Evolutionary conservation across 129 eudicot genomes (phyloP), one percentile per base, ranked within the genome.

Genomic region (Gnaphalium uliginosum): DNA sequence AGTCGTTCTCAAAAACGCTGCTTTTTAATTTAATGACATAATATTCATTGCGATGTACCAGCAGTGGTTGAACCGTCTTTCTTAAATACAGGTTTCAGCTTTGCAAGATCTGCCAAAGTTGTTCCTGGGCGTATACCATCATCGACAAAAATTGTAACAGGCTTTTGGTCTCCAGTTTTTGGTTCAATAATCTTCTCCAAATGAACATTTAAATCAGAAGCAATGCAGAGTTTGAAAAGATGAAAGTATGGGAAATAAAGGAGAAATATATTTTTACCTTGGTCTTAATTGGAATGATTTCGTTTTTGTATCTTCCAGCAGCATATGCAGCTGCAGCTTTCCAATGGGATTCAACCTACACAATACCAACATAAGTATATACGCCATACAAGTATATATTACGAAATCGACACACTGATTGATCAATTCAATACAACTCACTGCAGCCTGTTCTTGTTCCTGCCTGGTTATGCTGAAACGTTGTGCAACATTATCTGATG

Each of bases 391-490:
- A 4, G 2, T 70, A 21, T 33, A 66, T 30, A 19, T 37, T 48
- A 74, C 21, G 56, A 39, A 72, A 70, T 21, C 64, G 80, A 5
- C 8, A 48, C 14, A 10, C 27, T 21, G 19, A 6, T 11, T 46
- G 77, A 6, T 8, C 39, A 67, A 39, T 35, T 19, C 18, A 68
- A 72, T 41, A 39, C 39, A 85, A 88, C 96, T 84, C 70, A 95
- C 99, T 57, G 99, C 99, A 84, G 97, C 99, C 69, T 91, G 96
- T 73, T 95, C 99, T 81, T 95, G 99, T 70, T 95, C 97, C 81
- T 84, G 80, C 76, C 99, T 87, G 57, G 96, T 89, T 61, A 95
- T 83, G n/a, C 90, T 88, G 79, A 91, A 95, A 22, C 90, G 92
- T 1, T 85, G 87, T 15, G 99, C 94, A 71, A 95, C 99, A 71